Evolutionary conservation across 805 yeast genomes (phyloP), one percentile per base, ranked within the genome.

Genomic region (Wickerhamomyces chaumierensis): DNA sequence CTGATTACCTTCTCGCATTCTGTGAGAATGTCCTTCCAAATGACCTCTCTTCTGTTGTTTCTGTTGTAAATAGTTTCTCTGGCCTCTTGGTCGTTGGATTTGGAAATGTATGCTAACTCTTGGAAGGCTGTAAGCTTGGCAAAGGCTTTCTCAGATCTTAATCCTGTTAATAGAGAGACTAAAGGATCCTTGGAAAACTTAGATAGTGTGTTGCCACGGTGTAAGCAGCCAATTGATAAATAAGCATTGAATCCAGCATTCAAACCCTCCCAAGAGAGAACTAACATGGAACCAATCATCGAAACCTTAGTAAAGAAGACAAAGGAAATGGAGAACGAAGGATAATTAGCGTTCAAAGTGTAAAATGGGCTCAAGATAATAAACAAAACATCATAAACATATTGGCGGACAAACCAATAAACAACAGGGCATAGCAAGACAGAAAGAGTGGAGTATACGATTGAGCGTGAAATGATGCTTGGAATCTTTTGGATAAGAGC

Each of bases 81-180:
- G 38, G 71, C 60, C 36, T 70, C 66, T 3, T 58, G 45, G 42
- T 70, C 68, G 2, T 63, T 52, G 3, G 74, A 58, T 2, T 76
- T 70, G 7, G 87, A 62, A 35, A 81, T 62, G 48, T 71, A 78
- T 1, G 84, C 81, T 39, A 81, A 61, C 51, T 82, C 92, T 57
- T 82, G 90, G 58, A 75, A 81, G 3, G 90, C 87, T 1, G 86
- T 75, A 42, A 76, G 53, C 42, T 75, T 69, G 1, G 72, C 71
- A 39, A 73, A 63, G 11, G 62, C 65, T 37, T 65, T 66, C 23
- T 58, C 54, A 28, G 78, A 77, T 37, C 69, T 67, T 43, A 82
- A 63, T 0, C 90, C 90, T 3, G 78, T 66, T 12, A 81, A 54
- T 31, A 82, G 58, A 1, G 87, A 78, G 37, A 69, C 72, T 36